Evolutionary conservation across 2,329 filamentous ascomycete species (phyloP), one percentile per base, ranked within the genome.

Genomic region (Epichloe gansuensis): DNA sequence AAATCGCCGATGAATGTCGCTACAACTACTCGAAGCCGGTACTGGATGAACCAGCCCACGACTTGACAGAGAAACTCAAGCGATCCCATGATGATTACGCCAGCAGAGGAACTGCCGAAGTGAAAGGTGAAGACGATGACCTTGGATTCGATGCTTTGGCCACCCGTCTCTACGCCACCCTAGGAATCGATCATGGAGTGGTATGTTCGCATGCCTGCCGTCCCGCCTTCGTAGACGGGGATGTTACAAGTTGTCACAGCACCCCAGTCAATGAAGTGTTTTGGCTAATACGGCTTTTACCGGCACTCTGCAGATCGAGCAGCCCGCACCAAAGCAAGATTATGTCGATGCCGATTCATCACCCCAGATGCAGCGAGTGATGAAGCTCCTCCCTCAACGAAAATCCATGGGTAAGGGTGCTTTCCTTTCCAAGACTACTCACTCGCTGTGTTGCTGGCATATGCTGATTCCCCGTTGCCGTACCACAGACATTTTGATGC

Each of bases 1-100:
- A 63, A 53, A 60, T 64, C 9, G 58, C 61, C 25, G 58, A 62
- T 25, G 56, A 60, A 47, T 66, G 63, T 49, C 58, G 56, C 35
- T 66, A 64, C 50, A 59, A 53, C 51, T 54, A 57, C 39, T 49
- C 54, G 9, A 53, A 51, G 23, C 50, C 51, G 38, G 48, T 12
- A 4, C 23, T 35, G 6, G 50, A 45, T 21, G 39, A 21, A 8
- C 45, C 51, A 13, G 43, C 47, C 25, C 44, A 51, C 36, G 49
- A 54, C 23, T 23, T 42, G 39, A 47, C 46, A 2, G 51, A 54
- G 36, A 50, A 47, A 21, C 51, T 50, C 31, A 52, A 50, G 41
- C 51, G 38, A 21, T 47, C 39, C 5, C 42, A 52, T 23, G 50
- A 51, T 9, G 52, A 51, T 6, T 42, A 54, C 38, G 7, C 46